These are phyloP conservation scores for Acacia confusa DNA, from an alignment of 306 rosid species.

Conservation along the genomic window DNA sequence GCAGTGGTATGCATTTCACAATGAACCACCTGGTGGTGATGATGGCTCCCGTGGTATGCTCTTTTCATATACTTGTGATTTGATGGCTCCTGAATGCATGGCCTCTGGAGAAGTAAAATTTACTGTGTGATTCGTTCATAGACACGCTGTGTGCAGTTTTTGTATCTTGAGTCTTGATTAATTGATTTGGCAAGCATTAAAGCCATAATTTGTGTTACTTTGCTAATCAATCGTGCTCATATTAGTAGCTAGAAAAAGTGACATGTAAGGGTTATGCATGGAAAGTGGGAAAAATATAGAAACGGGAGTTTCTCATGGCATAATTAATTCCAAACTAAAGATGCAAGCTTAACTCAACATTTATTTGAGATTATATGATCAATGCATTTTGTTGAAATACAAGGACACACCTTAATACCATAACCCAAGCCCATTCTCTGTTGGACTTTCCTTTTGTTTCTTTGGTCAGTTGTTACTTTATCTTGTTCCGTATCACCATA, in stretches of 20 bases:
- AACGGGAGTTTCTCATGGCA: neutral
- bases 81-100: constrained; percentile 10
- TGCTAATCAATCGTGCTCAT: neutral
- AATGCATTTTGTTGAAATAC: constrained; percentile 10
- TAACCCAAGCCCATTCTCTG: neutral
- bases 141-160: constrained; percentile 2
- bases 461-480: neutral
- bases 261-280: neutral
- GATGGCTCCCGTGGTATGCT: constrained; percentile 64
- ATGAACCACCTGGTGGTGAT: constrained; percentile 79
- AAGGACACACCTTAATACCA: neutral
- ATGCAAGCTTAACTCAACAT: neutral
- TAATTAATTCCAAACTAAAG: neutral
- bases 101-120: neutral
- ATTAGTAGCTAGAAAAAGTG: neutral
- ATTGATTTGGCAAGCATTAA: neutral
- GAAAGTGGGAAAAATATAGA: neutral
- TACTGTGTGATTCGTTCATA: neutral
- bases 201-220: neutral
- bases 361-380: constrained; percentile 1
- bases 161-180: constrained; percentile 4
- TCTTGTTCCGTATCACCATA: neutral
- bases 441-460: neutral
- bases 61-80: constrained; percentile 26
- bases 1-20: constrained; percentile 98